These are phyloP conservation scores for Sarocladiaceae sp. DNA, from an alignment of 2,329 filamentous ascomycete genomes.

Conservation along the genomic window DNA sequence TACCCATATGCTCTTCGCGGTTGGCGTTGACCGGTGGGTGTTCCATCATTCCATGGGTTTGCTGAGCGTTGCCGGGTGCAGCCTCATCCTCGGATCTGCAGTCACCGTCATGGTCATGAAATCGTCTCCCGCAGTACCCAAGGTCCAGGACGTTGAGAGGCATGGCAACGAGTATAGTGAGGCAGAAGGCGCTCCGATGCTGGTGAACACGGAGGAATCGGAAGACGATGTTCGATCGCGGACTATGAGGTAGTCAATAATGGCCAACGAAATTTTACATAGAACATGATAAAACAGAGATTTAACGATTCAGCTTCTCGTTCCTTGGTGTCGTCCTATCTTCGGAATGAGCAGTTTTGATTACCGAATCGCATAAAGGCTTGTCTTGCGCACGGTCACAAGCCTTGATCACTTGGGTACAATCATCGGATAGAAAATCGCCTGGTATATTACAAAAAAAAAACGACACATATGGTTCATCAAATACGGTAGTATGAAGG, in stretches of 20 bases:
- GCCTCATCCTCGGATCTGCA: slow-evolving; percentile 46
- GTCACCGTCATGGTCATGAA: slow-evolving; percentile 43
- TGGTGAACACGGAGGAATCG: slow-evolving; percentile 16
- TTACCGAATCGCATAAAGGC: too few species aligned
- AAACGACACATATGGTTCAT: too few species aligned
- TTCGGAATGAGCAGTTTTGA: too few species aligned
- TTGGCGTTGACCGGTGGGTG: slow-evolving; percentile 43
- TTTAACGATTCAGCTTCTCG: too few species aligned
- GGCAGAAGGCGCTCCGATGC: slow-evolving; percentile 34
- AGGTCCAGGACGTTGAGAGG: slow-evolving; percentile 27
- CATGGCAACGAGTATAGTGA: slow-evolving; percentile 22
- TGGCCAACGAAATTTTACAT: background rate
- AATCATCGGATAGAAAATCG: too few species aligned
- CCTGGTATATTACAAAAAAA: too few species aligned
- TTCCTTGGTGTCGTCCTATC: too few species aligned
- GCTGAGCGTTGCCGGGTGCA: slow-evolving; percentile 43
- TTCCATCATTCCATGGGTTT: slow-evolving; percentile 46
- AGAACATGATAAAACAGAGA: too few species aligned
- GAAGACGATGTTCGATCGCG: slow-evolving; percentile 12
- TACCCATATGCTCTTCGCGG: slow-evolving; percentile 51
- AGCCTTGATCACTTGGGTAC: too few species aligned
- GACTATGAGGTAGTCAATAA: slow-evolving; percentile 1
- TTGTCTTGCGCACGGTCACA: too few species aligned
- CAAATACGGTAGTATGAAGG: too few species aligned
- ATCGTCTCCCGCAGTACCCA: slow-evolving; percentile 18